phyloP scores from a whole-genome alignment of 2,329 filamentous ascomycete species.

The Neonectria hederae region DNA sequence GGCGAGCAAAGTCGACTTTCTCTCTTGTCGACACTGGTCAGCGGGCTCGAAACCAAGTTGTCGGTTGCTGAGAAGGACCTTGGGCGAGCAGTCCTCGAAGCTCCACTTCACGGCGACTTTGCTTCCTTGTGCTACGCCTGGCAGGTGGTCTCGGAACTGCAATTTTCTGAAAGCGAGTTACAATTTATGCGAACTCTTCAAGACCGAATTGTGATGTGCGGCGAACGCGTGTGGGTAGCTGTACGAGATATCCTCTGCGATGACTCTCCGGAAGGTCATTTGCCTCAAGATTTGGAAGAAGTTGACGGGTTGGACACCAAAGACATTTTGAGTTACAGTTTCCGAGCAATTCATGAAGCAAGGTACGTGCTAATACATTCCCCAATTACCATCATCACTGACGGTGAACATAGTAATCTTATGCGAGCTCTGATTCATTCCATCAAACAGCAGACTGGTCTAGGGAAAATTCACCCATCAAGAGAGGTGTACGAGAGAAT shows the following conservation, averaged over 20 bases:
- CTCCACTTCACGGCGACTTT: conserved; percentile 76
- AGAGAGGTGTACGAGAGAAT: conserved; percentile 69
- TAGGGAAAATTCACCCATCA: conserved; percentile 58
- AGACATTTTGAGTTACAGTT: conserved; percentile 92
- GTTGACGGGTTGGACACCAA: conserved; percentile 81
- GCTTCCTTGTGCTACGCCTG: conserved; percentile 70
- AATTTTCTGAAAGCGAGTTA: conserved; percentile 51
- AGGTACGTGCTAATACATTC: conserved; percentile 64
- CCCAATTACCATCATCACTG: neutral
- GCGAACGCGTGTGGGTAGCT: conserved; percentile 77
- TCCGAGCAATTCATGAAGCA: conserved; percentile 93
- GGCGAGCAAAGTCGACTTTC: conserved; percentile 53
- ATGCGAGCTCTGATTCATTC: conserved; percentile 70
- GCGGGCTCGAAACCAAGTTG: conserved; percentile 72
- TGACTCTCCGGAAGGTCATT: conserved; percentile 91
- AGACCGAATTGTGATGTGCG: conserved; percentile 65
- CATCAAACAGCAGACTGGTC: conserved; percentile 56
- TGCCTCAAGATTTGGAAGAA: conserved; percentile 79
- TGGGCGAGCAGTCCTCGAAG: conserved; percentile 70
- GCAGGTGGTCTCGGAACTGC: conserved; percentile 57
- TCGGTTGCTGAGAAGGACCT: conserved; percentile 71
- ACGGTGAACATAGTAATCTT: conserved; percentile 67
- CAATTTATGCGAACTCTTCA: conserved; percentile 56
- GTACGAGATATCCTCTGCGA: conserved; percentile 86
- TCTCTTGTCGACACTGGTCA: conserved; percentile 67